Base-by-base conservation (phyloP, 2,329 filamentous ascomycete species). In the Aspergillus fumigatus region DNA sequence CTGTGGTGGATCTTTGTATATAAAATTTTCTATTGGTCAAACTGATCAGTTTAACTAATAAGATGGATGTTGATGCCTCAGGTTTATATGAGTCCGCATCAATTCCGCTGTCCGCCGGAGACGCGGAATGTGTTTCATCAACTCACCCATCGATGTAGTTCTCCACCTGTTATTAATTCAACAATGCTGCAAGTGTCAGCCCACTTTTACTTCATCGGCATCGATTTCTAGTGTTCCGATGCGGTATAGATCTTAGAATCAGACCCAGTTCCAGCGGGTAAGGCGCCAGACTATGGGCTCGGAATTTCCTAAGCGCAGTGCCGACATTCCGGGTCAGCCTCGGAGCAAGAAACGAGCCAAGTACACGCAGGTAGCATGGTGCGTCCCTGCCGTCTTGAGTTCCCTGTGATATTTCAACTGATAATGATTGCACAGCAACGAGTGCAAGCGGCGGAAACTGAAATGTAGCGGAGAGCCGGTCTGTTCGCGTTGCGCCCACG, bases 361-460 rank as follows among this genome's bases (percentile, higher is more conserved):
- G 61, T 73, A 73, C 50, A 73, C 70, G 0, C 70, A 70, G 51
- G 60, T 70, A 9, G 70, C 71, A 11, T 73, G 71, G 71, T 73
- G 55, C n/a, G 63, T 60, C 32, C 40, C 29, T 23, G 49, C 41
- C 26, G 25, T 21, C 7, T 26, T 43, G 26, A 26, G 49, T 8
- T 29, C 26, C 27, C 25, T 14, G 11, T 50, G 23, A 54, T 47
- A 8, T 25, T 27, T 27, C 32, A 26, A 26, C 41, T 40, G 48
- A 38, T 17, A 35, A 29, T 53, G 35, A 50, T 54, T 7, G 27
- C 45, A 4, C 32, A 88, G 87, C 64, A 89, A 88, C 67, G 86
- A 89, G 68, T 89, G 87, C 72, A 89, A 89, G 65, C 79, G 87
- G n/a, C 84, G 87, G 56, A 89, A 89, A 72, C 85, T 89, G 67